Base-by-base conservation (phyloP, 2,329 filamentous ascomycete genomes). In the Phyllosticta citrichinensis region DNA sequence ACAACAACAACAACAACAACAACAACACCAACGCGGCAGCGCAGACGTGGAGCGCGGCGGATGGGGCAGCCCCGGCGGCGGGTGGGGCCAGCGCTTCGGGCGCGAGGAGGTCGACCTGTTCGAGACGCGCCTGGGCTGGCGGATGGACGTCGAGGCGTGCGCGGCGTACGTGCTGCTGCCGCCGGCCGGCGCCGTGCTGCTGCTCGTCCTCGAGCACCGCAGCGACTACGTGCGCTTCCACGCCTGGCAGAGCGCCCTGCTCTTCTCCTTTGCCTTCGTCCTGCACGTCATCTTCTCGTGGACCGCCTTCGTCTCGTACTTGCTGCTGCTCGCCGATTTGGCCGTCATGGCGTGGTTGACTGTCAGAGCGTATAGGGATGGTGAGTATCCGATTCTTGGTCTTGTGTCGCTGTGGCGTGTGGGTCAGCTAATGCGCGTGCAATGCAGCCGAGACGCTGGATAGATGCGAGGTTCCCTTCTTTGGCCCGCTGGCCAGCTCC, bases 211-310 rank as follows among this genome's bases (percentile, higher is more conserved):
- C 64, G 94, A 99, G 80, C 85, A 92, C 70, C 94, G 96, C 79
- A 97, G 91, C 71, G 94, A 99, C 76, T 99, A 96, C 74, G 94
- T 99, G 62, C 83, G 94, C 65, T 97, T 97, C 68, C 94, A 99
- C 74, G 94, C 94, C 8, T 99, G 94, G 93, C 94, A 99, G 76
- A 89, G 88, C 6, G 87, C 87, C 65, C 79, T 96, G 68, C 75
- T 96, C 2, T 97, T 96, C 73, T 87, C 89, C 0, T 83, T 83
- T 56, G 72, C 84, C 50, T 84, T 84, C 66, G 79, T 96, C 57
- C 66, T 97, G 24, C 93, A 97, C 71, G 81, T 97, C 47, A 77
- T 97, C 52, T 87, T 97, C 74, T 87, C 86, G 12, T 96, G 91
- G 88, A 93, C 89, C 24, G 81, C 79, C 1, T 85, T 95, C 60